Evolutionary conservation across 1,284 basidiomycete genomes (phyloP).

Genomic region (Cryptococcus sp.): DNA sequence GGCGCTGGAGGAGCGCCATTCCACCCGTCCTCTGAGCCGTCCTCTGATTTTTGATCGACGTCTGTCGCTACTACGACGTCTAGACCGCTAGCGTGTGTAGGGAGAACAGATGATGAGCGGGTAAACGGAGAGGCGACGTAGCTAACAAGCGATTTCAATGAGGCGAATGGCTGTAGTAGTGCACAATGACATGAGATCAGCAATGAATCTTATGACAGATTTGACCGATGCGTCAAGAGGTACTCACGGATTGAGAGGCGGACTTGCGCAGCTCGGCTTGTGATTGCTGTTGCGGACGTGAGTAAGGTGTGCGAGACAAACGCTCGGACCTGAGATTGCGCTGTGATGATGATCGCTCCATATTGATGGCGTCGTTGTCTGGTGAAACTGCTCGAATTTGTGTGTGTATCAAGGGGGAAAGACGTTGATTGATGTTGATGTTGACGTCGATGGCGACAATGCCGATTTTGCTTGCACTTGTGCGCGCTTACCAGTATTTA

Average conservation of each 20-base stretch:
- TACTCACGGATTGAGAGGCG: slow-evolving; percentile 16
- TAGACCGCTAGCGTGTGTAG: slow-evolving; percentile 14
- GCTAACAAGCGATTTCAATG: slow-evolving; percentile 23
- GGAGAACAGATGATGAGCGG: slow-evolving; percentile 18
- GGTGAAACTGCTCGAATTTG: background rate
- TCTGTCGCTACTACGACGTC: slow-evolving; percentile 9
- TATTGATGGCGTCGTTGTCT: slow-evolving; percentile 6
- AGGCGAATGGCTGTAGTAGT: slow-evolving; percentile 20
- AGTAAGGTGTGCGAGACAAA: slow-evolving; percentile 33
- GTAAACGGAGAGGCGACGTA: slow-evolving; percentile 36
- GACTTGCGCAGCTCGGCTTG: slow-evolving; percentile 15
- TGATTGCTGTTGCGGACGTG: slow-evolving; percentile 15
- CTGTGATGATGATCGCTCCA: slow-evolving; percentile 40
- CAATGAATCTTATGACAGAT: background rate
- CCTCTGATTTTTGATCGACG: slow-evolving; percentile 34
- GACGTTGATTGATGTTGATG: too few species aligned
- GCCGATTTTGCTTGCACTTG: too few species aligned
- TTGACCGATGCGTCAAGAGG: background rate
- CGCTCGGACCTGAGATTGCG: slow-evolving; percentile 34
- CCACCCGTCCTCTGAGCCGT: slow-evolving; percentile 48
- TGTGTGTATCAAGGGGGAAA: too few species aligned
- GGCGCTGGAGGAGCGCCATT: slow-evolving; percentile 31
- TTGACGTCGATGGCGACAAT: too few species aligned
- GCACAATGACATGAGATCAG: slow-evolving; percentile 1
- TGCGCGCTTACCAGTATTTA: too few species aligned